Base-by-base conservation (phyloP, 176 grass and related monocot species). In the Otatea glauca region DNA sequence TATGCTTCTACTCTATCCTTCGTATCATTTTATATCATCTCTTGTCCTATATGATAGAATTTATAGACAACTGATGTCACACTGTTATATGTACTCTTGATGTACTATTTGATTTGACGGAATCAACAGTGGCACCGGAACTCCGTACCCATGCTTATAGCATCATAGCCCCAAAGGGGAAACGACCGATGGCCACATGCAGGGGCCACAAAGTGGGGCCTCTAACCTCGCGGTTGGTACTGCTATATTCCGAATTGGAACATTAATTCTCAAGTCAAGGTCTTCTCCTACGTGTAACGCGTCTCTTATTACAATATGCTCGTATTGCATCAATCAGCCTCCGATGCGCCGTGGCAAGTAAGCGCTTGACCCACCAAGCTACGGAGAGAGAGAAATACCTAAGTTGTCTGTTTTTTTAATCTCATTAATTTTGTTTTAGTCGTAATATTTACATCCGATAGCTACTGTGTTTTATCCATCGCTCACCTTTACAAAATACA, bases 251-350 rank as follows among this genome's bases (percentile, higher is more conserved):
- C 56, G 77, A 88, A 65, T 70, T 50, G 72, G 43, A 21, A 65
- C 50, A 76, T 70, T 83, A 0, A 42, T 29, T 29, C 29, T 29
- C 64, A 72, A 54, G 80, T 88, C 86, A 88, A 83, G 86, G 86
- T 83, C 86, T 43, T 78, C 12, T 41, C 68, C 74, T 27, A 87
- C 89, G 89, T 87, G 84, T 87, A 84, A 90, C 89, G 89, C 89
- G 85, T 79, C 49, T 61, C 17, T 13, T 74, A n/a, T 29, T 82
- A 71, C 60, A 44, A 78, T 48, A 83, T 24, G 17, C 41, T 20
- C 49, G 5, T 0, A 21, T 27, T 66, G 58, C n/a, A 13, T 54
- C 80, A 78, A 76, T 62, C 23, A 12, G 39, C 34, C 15, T 49
- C 42, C 20, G 67, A 66, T 56, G 72, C 61, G 68, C n/a, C 69